Conservation (phyloP, 345 rosid genomes). For the Populus davidiana region DNA sequence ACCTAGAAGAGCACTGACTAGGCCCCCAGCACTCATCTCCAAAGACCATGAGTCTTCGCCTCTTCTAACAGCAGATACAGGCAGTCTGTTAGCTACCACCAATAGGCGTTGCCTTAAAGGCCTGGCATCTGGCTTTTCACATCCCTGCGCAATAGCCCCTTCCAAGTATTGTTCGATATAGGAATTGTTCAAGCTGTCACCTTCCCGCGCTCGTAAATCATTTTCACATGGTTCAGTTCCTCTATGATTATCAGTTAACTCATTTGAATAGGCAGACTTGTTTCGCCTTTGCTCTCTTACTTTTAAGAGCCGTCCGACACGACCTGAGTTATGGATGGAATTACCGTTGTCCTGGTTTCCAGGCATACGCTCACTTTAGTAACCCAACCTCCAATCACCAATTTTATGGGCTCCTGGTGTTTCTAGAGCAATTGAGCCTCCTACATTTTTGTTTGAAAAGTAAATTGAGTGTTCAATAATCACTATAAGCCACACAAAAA, state of each 20-base stretch:
- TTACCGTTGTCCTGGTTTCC: constrained; percentile 76
- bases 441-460: constrained; percentile 48
- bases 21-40: constrained; percentile 97
- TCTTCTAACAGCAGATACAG: constrained; percentile 93
- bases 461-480: constrained; percentile 16
- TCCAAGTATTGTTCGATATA: constrained; percentile 63
- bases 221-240: constrained; percentile 43
- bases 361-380: constrained; percentile 76
- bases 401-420: constrained; percentile 15
- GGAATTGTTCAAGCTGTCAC: constrained; percentile 46
- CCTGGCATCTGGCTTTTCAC: constrained; percentile 62
- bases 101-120: constrained; percentile 76
- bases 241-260: constrained; percentile 38
- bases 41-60: constrained; percentile 95
- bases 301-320: constrained; percentile 75
- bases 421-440: constrained; percentile 34
- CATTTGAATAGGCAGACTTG: constrained; percentile 49
- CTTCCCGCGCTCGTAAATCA: constrained; percentile 48
- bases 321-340: constrained; percentile 48
- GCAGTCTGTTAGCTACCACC: constrained; percentile 97
- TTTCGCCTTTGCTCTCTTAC: constrained; percentile 64
- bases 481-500: constrained; percentile 24
- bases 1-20: constrained; percentile 96
- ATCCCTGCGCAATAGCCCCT: constrained; percentile 49
- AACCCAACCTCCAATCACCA: constrained; percentile 31